Conservation (phyloP, 768 basidiomycete genomes). For the Dendrothele bispora region DNA sequence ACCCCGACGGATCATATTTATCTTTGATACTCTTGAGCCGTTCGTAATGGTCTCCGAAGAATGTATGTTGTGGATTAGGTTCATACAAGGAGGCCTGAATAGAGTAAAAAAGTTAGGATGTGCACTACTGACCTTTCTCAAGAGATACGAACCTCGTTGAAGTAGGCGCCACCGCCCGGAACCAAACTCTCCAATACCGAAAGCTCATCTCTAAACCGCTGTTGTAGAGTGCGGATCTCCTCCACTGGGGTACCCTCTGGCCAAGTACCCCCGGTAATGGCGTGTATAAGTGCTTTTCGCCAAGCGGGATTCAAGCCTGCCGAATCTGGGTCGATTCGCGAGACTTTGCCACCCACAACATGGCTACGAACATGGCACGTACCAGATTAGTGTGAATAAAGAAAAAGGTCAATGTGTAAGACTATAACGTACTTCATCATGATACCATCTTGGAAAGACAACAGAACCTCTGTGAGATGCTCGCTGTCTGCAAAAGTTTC, state of each 20-base stretch:
- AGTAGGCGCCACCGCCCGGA: slow-evolving; percentile 43
- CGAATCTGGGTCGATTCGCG: slow-evolving; percentile 32
- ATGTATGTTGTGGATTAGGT: slow-evolving; percentile 37
- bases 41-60: slow-evolving; percentile 46
- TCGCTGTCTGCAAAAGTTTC: slow-evolving; percentile 23
- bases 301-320: slow-evolving; percentile 48
- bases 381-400: no score
- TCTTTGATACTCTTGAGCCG: slow-evolving; percentile 41
- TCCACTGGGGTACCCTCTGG: slow-evolving; percentile 10
- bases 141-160: slow-evolving; percentile 43
- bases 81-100: slow-evolving; percentile 46
- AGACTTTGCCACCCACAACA: slow-evolving; percentile 45
- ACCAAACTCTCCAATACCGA: slow-evolving; percentile 23
- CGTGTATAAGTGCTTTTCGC: slow-evolving; percentile 39
- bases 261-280: slow-evolving; percentile 2
- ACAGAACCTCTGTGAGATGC: slow-evolving; percentile 21
- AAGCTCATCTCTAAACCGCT: slow-evolving; percentile 18
- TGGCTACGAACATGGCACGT: no score
- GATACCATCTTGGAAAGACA: slow-evolving; percentile 8
- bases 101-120: background rate
- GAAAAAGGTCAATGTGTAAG: no score
- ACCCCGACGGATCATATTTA: slow-evolving; percentile 40
- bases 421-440: slow-evolving; percentile 10
- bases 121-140: background rate
- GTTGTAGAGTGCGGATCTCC: slow-evolving; percentile 10